Conservation (phyloP, 345 rosid genomes). For the Luvunga scandens region DNA sequence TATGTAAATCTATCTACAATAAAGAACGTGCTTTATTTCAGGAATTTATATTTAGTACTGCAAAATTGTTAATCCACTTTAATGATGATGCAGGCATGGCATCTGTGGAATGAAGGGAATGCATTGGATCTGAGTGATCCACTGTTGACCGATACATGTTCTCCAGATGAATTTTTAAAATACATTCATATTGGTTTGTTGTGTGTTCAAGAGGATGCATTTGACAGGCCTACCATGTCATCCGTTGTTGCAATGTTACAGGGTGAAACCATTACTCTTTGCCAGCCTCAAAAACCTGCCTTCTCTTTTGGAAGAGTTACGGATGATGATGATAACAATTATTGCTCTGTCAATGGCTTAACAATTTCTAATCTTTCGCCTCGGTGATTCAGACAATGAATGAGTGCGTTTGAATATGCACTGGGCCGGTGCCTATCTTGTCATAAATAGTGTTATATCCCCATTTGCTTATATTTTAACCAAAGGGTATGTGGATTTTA, state of each 20-base stretch:
- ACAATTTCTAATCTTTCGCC: conserved; percentile 15
- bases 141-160: conserved; percentile 24
- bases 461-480: background rate
- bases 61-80: background rate
- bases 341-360: conserved; percentile 15
- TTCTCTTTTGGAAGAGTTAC: conserved; percentile 37
- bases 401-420: too few species aligned
- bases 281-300: conserved; percentile 38
- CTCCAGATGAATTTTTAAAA: conserved; percentile 40
- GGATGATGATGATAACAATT: background rate
- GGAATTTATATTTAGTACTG: background rate
- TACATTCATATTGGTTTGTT: conserved; percentile 41
- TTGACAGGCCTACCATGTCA: conserved; percentile 50
- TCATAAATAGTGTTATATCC: too few species aligned
- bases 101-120: conserved; percentile 47
- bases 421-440: background rate
- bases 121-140: conserved; percentile 51
- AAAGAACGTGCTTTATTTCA: background rate
- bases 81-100: conserved; percentile 46
- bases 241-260: conserved; percentile 39
- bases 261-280: conserved; percentile 34
- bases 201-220: conserved; percentile 37
- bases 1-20: conserved; percentile 29
- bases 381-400: conserved; percentile 8
- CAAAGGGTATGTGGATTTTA: background rate